phyloP scores from a whole-genome alignment of 371 early-diverging fungal species.

The Mortierella sp. region DNA sequence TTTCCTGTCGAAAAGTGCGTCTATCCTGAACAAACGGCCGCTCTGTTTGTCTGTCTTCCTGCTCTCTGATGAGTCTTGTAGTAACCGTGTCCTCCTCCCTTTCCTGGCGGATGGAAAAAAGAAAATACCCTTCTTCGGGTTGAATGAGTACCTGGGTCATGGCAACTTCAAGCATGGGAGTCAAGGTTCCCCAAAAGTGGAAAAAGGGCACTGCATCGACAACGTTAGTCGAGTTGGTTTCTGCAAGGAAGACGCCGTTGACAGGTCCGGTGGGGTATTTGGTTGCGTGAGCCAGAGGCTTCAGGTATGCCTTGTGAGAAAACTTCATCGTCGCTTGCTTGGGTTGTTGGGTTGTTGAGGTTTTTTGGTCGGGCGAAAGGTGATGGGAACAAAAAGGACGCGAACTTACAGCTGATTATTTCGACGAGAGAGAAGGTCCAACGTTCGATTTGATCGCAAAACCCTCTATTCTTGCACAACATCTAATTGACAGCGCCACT shows the following conservation, averaged over 20 bases:
- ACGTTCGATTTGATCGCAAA: neutral
- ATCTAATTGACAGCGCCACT: slow-evolving; percentile 3
- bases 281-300: slow-evolving; percentile 85
- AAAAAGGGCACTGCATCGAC: slow-evolving; percentile 84
- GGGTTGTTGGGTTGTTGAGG: neutral
- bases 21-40: neutral
- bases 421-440: neutral
- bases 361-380: neutral
- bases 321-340: slow-evolving; percentile 53
- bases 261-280: slow-evolving; percentile 82
- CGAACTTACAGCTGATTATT: neutral
- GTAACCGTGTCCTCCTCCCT: neutral
- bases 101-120: neutral
- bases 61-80: neutral
- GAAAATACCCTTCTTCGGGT: no score
- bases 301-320: slow-evolving; percentile 74
- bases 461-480: neutral
- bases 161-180: slow-evolving; percentile 85
- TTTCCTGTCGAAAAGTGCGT: neutral
- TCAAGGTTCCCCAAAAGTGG: slow-evolving; percentile 82
- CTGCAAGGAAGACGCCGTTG: slow-evolving; percentile 68
- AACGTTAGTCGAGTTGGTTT: slow-evolving; percentile 6
- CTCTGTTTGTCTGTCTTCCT: no score
- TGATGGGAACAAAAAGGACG: neutral
- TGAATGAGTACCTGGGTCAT: slow-evolving; percentile 73